phyloP scores from a whole-genome alignment of 768 basidiomycete species.

The Goffeauzyma gilvescens region DNA sequence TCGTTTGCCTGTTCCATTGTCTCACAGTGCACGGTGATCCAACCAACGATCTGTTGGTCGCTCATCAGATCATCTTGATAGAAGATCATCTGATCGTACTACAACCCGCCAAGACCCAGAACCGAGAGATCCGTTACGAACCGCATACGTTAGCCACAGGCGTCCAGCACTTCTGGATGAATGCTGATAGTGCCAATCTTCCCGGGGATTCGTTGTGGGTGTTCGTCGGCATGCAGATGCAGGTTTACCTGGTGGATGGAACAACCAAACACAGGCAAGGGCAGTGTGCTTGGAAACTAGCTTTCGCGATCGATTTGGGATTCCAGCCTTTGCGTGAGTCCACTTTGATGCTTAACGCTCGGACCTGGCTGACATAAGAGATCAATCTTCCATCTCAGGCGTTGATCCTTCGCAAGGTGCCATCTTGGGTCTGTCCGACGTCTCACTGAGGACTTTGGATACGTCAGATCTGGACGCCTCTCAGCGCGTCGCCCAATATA shows the following conservation, averaged over 20 bases:
- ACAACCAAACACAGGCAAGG: too few species aligned
- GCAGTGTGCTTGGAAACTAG: too few species aligned
- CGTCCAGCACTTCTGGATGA: conserved; percentile 33
- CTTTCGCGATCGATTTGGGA: too few species aligned
- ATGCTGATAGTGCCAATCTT: conserved; percentile 51
- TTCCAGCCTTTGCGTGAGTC: too few species aligned
- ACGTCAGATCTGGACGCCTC: background rate
- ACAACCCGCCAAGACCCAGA: conserved; percentile 65
- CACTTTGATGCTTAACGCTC: too few species aligned
- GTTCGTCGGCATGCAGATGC: conserved; percentile 50
- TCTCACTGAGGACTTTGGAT: background rate
- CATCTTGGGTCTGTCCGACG: too few species aligned
- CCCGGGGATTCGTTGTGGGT: background rate
- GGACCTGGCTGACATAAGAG: too few species aligned
- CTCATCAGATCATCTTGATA: conserved; percentile 87
- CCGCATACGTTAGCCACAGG: background rate
- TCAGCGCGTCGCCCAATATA: conserved; percentile 80
- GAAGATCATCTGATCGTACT: conserved; percentile 77
- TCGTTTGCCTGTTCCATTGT: background rate
- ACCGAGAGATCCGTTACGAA: background rate
- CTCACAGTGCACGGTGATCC: conserved; percentile 78
- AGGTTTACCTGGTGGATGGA: conserved; percentile 91
- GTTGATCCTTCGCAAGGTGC: too few species aligned
- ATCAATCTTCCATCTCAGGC: too few species aligned
- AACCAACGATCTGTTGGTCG: conserved; percentile 72